A percentile compares a stretch with the other conserved stretches of the same genome.
Conservation (phyloP, 768 basidiomycete species). For the Galerina sulciceps region DNA sequence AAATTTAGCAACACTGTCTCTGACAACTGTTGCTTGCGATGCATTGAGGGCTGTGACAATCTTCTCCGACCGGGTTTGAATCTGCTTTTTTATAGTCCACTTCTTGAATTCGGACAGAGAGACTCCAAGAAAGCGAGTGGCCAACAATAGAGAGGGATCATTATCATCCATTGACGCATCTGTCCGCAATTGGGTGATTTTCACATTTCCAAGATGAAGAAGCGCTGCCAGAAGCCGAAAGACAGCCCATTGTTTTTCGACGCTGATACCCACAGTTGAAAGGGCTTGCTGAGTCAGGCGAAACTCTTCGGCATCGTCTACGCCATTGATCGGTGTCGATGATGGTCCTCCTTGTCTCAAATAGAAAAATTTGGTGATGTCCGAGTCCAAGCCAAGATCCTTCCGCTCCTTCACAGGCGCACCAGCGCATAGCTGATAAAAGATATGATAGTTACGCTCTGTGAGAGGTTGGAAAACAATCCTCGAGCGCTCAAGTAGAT, state of each 20-base stretch:
- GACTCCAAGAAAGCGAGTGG: constrained; percentile 90
- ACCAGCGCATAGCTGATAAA: constrained; percentile 98
- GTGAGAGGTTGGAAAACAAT: constrained; percentile 97
- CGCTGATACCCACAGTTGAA: constrained; percentile 95
- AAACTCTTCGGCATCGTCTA: constrained; percentile 98
- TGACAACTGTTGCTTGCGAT: constrained; percentile 89
- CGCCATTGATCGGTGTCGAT: constrained; percentile 86
- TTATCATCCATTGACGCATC: constrained; percentile 86
- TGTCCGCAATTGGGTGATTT: constrained; percentile 77
- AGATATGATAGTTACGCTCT: constrained; percentile 99
- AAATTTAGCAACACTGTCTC: constrained; percentile 97
- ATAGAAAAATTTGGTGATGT: constrained; percentile 88
- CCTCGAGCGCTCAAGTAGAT: constrained; percentile 95
- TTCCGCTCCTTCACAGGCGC: constrained; percentile 95
- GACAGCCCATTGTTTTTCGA: constrained; percentile 98
- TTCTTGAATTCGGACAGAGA: constrained; percentile 94
- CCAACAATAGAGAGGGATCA: constrained; percentile 78
- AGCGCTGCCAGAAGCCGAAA: constrained; percentile 93
- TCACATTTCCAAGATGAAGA: constrained; percentile 97
- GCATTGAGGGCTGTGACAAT: constrained; percentile 87
- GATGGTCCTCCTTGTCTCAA: constrained; percentile 91
- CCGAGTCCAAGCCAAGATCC: constrained; percentile 87
- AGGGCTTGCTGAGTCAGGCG: constrained; percentile 91
- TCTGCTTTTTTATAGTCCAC: constrained; percentile 98
- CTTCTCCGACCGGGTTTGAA: constrained; percentile 93